Evolutionary conservation across 176 grass and related monocot species (phyloP), one percentile per base, ranked within the genome.

Genomic region (Oryza longistaminata): DNA sequence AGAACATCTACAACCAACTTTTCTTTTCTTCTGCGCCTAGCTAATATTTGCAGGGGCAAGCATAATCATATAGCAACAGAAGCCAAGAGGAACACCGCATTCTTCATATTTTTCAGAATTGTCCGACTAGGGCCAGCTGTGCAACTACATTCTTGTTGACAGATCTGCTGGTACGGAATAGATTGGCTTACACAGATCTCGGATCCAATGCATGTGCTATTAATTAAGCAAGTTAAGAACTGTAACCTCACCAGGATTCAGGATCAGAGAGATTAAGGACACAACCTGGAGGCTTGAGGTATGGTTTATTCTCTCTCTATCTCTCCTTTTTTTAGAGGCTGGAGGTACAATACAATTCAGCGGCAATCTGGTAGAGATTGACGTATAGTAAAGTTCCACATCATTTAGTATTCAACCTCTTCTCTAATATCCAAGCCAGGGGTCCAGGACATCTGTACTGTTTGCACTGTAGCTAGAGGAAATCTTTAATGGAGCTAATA

Each of bases 131-230:
- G 42, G 2, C 42, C 42, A 43, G 9, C 42, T 43, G 42, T 43
- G 42, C 42, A 43, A 21, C 25, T 65, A 29, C 13, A 44, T 7
- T 58, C 58, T 3, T 25, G 26, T 22, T 53, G 27, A 62, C 53
- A 53, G 48, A 39, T 77, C 73, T 69, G 21, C 27, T 60, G 11
- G 73, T 27, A 52, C 34, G 14, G 48, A 10, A 77, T 25, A 22
- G 48, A 37, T 48, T 64, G n/a, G 71, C 82, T 50, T 15, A 27
- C 77, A 11, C 3, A 16, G 12, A 48, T 14, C 48, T 26, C 61
- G 66, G 61, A 67, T 68, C 43, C 72, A 84, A 27, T 12, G 73
- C 73, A 85, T 77, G 73, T 69, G 82, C 34, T 60, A 58, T 77
- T 77, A 26, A 44, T 39, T 13, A 70, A 3, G 44, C n/a, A 76